phyloP scores from a whole-genome alignment of 2,329 filamentous ascomycete genomes.

The Aureobasidium sp. region DNA sequence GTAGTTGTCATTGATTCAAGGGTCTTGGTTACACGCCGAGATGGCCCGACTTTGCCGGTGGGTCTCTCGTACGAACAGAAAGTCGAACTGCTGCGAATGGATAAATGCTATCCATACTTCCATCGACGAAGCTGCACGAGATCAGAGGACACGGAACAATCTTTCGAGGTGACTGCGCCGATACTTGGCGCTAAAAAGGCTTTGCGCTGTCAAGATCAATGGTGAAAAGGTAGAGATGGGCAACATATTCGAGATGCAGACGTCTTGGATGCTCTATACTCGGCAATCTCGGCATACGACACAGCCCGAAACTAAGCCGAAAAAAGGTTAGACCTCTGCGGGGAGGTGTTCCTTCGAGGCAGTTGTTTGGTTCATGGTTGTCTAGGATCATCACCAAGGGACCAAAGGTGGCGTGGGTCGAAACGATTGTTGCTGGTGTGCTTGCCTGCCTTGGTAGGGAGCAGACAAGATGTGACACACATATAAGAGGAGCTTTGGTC shows the following conservation, averaged over 20 bases:
- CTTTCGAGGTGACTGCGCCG: neutral
- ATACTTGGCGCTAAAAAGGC: neutral
- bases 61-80: neutral
- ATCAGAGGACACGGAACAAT: neutral
- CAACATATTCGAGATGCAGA: conserved; percentile 2
- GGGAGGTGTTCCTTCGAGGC: neutral
- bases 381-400: neutral
- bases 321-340: neutral
- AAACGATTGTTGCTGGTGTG: conserved; percentile 10
- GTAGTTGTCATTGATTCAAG: conserved; percentile 1
- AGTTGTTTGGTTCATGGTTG: conserved; percentile 6
- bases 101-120: neutral
- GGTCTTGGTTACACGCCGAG: conserved; percentile 4
- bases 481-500: conserved; percentile 6
- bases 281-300: conserved; percentile 9
- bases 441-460: neutral
- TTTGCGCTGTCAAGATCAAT: neutral
- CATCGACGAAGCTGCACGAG: neutral
- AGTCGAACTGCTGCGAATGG: neutral
- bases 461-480: neutral
- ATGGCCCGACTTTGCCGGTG: conserved; percentile 1
- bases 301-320: neutral
- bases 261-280: neutral
- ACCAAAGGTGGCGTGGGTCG: neutral
- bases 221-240: neutral